Conservation (phyloP, 1,284 basidiomycete species). For the Paramarasmius palmivorus region DNA sequence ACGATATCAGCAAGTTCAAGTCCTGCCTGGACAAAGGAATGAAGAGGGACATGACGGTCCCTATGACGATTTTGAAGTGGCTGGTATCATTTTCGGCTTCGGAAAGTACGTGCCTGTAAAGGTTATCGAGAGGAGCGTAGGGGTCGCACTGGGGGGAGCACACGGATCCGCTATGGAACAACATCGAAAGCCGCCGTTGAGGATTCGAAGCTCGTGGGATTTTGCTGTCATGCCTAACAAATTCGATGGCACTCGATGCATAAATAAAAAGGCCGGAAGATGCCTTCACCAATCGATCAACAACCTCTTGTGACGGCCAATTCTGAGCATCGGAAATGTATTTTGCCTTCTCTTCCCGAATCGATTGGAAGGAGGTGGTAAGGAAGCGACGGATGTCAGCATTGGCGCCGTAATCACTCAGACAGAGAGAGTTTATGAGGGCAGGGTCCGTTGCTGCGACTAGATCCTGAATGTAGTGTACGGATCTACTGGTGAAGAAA, state of each 20-base stretch:
- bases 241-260: background rate
- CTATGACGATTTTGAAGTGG: no score
- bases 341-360: background rate
- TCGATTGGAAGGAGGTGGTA: background rate
- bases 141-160: background rate
- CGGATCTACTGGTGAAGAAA: background rate
- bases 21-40: no score
- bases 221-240: background rate
- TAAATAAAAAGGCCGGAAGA: background rate
- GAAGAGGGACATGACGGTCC: no score
- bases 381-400: background rate
- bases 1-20: no score
- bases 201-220: background rate
- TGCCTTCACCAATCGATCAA: background rate
- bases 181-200: background rate
- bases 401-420: background rate
- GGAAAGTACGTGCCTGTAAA: no score
- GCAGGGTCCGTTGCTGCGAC: background rate
- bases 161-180: background rate
- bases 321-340: background rate
- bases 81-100: no score
- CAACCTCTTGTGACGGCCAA: background rate
- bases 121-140: no score
- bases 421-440: background rate
- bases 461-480: background rate